These are phyloP conservation scores for Neonectria magnoliae DNA, from an alignment of 2,329 filamentous ascomycete genomes.

Conservation along the genomic window DNA sequence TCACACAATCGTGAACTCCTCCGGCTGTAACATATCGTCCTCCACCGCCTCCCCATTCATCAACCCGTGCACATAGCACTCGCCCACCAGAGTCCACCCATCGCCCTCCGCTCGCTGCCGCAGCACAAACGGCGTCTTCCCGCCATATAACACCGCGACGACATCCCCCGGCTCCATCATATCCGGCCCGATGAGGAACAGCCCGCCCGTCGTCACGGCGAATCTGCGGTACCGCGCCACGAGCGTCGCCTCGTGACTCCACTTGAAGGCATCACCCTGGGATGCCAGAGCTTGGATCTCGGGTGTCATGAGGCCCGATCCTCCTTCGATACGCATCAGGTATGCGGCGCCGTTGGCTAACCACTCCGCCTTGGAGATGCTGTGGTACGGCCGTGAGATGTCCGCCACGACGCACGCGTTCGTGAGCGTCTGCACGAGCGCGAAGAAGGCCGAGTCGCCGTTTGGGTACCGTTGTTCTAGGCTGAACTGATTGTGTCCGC, in stretches of 20 bases:
- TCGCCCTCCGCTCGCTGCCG: slow-evolving; percentile 26
- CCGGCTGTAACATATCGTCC: slow-evolving; percentile 35
- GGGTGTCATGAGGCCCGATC: slow-evolving; percentile 23
- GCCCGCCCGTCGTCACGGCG: slow-evolving; percentile 44
- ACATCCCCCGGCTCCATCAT: slow-evolving; percentile 44
- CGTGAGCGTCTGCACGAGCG: slow-evolving; percentile 48
- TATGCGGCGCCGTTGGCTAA: slow-evolving; percentile 48
- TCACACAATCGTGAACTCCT: slow-evolving; percentile 46
- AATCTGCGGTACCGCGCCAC: slow-evolving; percentile 48
- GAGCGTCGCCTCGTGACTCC: slow-evolving; percentile 50
- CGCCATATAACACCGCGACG: slow-evolving; percentile 47
- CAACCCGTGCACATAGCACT: slow-evolving; percentile 51
- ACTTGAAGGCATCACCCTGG: slow-evolving; percentile 46
- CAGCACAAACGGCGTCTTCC: slow-evolving; percentile 46
- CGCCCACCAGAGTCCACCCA: slow-evolving; percentile 46
- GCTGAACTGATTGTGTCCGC: slow-evolving; percentile 37
- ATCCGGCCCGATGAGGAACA: slow-evolving; percentile 48
- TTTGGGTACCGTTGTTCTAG: slow-evolving; percentile 41
- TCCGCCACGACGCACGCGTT: slow-evolving; percentile 46
- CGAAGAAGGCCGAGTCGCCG: slow-evolving; percentile 45
- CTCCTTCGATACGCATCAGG: slow-evolving; percentile 36
- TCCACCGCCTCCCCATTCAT: slow-evolving; percentile 49
- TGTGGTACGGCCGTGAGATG: slow-evolving; percentile 39
- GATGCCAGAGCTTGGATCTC: slow-evolving; percentile 42
- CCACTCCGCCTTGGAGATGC: slow-evolving; percentile 41